Conservation (phyloP, 345 rosid genomes). For the Aquilaria malaccensis region DNA sequence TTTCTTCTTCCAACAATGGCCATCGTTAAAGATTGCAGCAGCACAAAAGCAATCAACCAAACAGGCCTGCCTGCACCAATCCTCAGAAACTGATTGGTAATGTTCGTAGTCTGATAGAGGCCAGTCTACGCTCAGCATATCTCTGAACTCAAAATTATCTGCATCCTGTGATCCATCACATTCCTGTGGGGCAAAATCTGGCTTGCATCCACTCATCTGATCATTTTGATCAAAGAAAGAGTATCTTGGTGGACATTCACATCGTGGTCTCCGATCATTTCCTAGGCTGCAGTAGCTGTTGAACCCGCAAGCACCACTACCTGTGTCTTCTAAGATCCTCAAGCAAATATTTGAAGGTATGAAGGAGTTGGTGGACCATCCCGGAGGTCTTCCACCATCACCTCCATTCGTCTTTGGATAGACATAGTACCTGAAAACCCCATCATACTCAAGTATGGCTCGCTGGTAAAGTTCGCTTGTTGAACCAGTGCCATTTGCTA, state of each 20-base stretch:
- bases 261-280: constrained; percentile 29
- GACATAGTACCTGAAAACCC: constrained; percentile 46
- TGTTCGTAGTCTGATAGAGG: constrained; percentile 26
- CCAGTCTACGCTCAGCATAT: constrained; percentile 27
- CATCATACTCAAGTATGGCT: constrained; percentile 44
- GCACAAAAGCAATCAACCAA: constrained; percentile 52
- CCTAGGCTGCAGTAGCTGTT: constrained; percentile 40
- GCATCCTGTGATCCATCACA: constrained; percentile 24
- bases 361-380: constrained; percentile 20
- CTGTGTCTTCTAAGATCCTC: not conserved
- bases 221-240: constrained; percentile 26
- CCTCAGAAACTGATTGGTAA: constrained; percentile 15
- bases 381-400: constrained; percentile 15
- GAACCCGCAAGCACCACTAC: constrained; percentile 52
- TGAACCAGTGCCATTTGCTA: constrained; percentile 8
- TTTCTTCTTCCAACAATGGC: constrained; percentile 44
- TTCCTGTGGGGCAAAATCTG: constrained; percentile 24
- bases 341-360: constrained; percentile 39
- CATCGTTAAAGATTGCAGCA: constrained; percentile 22
- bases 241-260: constrained; percentile 42
- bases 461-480: constrained; percentile 28
- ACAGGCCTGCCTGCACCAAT: constrained; percentile 37
- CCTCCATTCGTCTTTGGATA: constrained; percentile 30
- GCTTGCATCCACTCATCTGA: constrained; percentile 32
- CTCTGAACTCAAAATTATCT: constrained; percentile 16